phyloP scores from a whole-genome alignment of 106 monocot genomes.

The Dendrobium officinale region DNA sequence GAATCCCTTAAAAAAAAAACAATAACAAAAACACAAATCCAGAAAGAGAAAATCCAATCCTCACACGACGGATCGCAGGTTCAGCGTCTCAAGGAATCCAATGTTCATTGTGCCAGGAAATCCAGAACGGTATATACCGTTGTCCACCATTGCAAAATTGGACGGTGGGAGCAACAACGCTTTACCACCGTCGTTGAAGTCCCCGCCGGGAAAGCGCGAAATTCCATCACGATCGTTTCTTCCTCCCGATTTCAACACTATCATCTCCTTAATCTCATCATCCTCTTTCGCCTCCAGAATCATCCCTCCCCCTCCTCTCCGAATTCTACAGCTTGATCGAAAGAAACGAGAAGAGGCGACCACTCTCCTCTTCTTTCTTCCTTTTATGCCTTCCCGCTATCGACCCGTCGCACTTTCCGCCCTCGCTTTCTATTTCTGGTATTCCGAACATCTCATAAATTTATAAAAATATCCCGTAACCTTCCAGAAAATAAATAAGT shows the following conservation, averaged over 20 bases:
- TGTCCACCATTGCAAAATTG: conserved; percentile 72
- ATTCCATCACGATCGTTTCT: not conserved
- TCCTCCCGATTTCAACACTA: not conserved
- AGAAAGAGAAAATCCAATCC: conserved; percentile 1
- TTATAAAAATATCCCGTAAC: not conserved
- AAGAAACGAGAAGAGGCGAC: not conserved
- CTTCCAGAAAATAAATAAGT: too few relatives aligned
- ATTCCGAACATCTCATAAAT: not conserved
- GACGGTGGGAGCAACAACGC: conserved; percentile 33
- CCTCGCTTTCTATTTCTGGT: not conserved
- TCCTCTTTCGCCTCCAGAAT: not conserved
- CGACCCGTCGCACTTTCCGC: not conserved
- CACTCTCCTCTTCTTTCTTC: not conserved
- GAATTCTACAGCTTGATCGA: not conserved
- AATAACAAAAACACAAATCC: not conserved
- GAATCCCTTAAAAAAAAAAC: conserved; percentile 9
- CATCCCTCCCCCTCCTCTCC: not conserved
- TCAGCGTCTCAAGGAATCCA: conserved; percentile 47
- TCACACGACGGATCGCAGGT: conserved; percentile 58
- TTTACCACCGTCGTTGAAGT: not conserved
- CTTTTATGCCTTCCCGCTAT: not conserved
- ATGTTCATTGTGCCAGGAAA: conserved; percentile 53
- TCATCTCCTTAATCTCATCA: not conserved
- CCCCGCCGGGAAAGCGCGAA: not conserved
- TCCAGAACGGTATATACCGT: conserved; percentile 70